Base-by-base conservation (phyloP, 164 flowering plant species). In the Hamamelis virginiana region DNA sequence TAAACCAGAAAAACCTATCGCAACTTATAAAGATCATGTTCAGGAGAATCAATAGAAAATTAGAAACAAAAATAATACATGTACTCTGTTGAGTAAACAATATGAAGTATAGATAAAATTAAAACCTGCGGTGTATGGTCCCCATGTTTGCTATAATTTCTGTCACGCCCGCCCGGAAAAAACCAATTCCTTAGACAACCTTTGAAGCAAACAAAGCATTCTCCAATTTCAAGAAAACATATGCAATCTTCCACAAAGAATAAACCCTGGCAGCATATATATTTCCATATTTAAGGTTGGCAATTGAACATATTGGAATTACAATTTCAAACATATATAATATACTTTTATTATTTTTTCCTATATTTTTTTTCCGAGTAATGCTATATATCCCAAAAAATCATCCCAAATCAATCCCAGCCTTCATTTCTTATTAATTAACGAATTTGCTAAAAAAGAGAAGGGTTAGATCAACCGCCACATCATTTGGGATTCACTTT, bases 91-190 rank as follows among this genome's bases (percentile, higher is more conserved):
- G 55, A 33, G 26, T 9, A 19, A 38, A 61, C 72, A 66, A 59
- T 43, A 62, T 14, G 41, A 57, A 25, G 22, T 19, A 12, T 16
- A 53, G 56, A 15, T 16, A 13, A 5, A 27, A 50, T 56, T 8
- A 77, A 47, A 65, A 89, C 93, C 93, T 85, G 77, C 93, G 89
- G 58, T 76, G 84, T 47, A 74, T 52, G 57, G 72, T 75, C 56
- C 81, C 85, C 91, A 89, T 85, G 21, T n/a, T 62, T 56, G 67
- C 44, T 52, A 50, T 62, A 46, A 71, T 59, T 72, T 76, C 65
- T 12, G 9, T 65, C 46, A 70, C 53, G 69, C 62, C 48, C 70
- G 23, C 69, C 38, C 56, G 59, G 25, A 50, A 68, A 14, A 68
- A 62, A 27, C 57, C 50, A 61, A 65, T 38, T 22, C 26, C 62